Percentiles rank a stretch among this genome's conserved stretches.
Evolutionary conservation across 495 filamentous ascomycete genomes (phyloP).

Genomic region (Penicillium odoratum): DNA sequence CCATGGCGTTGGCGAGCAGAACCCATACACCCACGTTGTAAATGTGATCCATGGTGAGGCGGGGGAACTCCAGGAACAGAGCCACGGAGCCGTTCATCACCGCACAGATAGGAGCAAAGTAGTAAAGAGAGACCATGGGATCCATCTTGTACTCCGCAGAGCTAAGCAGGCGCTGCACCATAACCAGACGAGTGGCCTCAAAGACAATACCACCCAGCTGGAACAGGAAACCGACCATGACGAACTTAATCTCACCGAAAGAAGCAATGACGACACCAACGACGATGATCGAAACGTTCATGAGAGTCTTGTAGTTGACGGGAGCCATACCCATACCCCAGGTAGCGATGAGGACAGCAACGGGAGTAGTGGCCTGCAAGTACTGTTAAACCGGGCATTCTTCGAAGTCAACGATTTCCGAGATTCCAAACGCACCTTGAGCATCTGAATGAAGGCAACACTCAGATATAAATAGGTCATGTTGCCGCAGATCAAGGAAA

Average conservation of each 20-base stretch:
- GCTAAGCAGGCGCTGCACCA: slow-evolving; percentile 88
- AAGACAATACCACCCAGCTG: slow-evolving; percentile 82
- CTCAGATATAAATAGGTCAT: slow-evolving; percentile 89
- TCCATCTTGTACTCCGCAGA: slow-evolving; percentile 97
- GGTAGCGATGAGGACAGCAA: slow-evolving; percentile 80
- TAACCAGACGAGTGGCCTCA: slow-evolving; percentile 86
- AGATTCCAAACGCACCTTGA: slow-evolving; percentile 63
- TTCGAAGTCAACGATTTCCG: neutral
- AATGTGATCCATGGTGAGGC: slow-evolving; percentile 68
- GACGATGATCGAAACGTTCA: slow-evolving; percentile 87
- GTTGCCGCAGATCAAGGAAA: slow-evolving; percentile 94
- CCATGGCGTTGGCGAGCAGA: slow-evolving; percentile 75
- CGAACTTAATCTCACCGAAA: slow-evolving; percentile 90
- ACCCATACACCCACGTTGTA: slow-evolving; percentile 71
- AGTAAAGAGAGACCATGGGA: slow-evolving; percentile 92
- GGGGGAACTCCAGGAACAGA: slow-evolving; percentile 75
- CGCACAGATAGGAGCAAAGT: slow-evolving; percentile 91
- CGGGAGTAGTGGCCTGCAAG: slow-evolving; percentile 78
- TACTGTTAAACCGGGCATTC: neutral
- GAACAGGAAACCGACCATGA: slow-evolving; percentile 82
- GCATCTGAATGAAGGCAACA: slow-evolving; percentile 97
- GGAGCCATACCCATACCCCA: slow-evolving; percentile 79
- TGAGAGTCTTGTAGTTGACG: slow-evolving; percentile 74
- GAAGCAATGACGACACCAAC: slow-evolving; percentile 88
- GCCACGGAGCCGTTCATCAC: slow-evolving; percentile 82